Base-by-base conservation (phyloP, 495 filamentous ascomycete genomes). In the Cairneyella variabilis region DNA sequence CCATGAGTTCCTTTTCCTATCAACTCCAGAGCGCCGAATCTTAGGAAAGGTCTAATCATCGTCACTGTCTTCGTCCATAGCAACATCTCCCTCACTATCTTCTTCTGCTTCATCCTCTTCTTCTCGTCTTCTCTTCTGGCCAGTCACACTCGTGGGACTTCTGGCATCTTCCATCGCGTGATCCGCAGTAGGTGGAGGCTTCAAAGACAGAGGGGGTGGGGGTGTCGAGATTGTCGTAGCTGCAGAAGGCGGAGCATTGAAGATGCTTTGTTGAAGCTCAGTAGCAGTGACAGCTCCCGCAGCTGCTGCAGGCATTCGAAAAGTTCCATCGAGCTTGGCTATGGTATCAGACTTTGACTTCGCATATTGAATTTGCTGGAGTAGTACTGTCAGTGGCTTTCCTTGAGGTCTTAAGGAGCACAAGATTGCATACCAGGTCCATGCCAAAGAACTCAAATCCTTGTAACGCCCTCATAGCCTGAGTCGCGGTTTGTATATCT, bases 291-390 rank as follows among this genome's bases (percentile, higher is more conserved):
- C 76, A n/a, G 68, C 76, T 14, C 74, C 71, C 18, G 74, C 76
- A 4, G 70, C 73, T 5, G 74, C 69, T 16, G 71, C 72, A 14
- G 89, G 83, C 51, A 82, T 75, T 46, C 81, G 80, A 67, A 90
- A 95, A 22, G 89, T 95, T 38, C 93, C 95, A 59, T 95, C 91
- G 34, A 97, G 78, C 66, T 92, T 95, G 11, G 88, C 83, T 59
- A 97, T 83, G 21, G 84, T 80, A 70, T 95, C 74, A 3, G 91
- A 96, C 57, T 90, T 88, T 40, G 82, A 80, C 60, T 91, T 95
- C 18, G 86, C 91, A 66, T 97, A 98, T 32, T 81, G 72, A 56
- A 98, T 91, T 76, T 83, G 86, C 90, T 96, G 64, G 21, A 47
- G 47, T 32, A 28, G 18, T n/a, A 23, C 12, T 39, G 32, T 58